Evolutionary conservation across 208 protist species (phyloP).

Genomic region (Trypanosoma brucei): DNA sequence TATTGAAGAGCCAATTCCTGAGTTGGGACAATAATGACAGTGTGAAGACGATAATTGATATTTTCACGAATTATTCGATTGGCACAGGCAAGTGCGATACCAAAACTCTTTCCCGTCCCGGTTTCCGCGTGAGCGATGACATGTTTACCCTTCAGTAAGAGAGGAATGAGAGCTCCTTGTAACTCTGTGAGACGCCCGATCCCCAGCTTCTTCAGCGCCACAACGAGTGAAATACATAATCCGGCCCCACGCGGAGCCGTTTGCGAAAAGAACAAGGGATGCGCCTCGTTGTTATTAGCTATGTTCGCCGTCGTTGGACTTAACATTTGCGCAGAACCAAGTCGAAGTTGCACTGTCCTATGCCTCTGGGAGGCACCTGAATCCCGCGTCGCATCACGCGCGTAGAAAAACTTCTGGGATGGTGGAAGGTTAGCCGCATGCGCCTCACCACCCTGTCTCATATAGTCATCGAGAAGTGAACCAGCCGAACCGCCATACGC

Average conservation of each 20-base stretch:
- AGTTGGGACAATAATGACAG: slow-evolving; percentile 80
- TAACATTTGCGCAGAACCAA: slow-evolving; percentile 80
- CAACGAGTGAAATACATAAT: slow-evolving; percentile 65
- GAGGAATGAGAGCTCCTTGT: slow-evolving; percentile 82
- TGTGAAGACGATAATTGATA: slow-evolving; percentile 88
- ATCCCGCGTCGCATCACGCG: slow-evolving; percentile 16
- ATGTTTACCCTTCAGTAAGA: slow-evolving; percentile 83
- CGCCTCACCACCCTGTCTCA: slow-evolving; percentile 29
- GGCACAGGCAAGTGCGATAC: slow-evolving; percentile 76
- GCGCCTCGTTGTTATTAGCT: slow-evolving; percentile 67
- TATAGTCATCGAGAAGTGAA: slow-evolving; percentile 51
- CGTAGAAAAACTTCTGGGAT: slow-evolving; percentile 82
- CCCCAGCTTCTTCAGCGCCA: slow-evolving; percentile 56
- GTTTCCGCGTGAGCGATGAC: slow-evolving; percentile 88
- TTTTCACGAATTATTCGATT: slow-evolving; percentile 81
- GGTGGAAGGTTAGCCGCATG: slow-evolving; percentile 64
- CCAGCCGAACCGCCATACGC: slow-evolving; percentile 51
- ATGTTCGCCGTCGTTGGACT: slow-evolving; percentile 56
- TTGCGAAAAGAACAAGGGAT: slow-evolving; percentile 83
- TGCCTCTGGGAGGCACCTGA: slow-evolving; percentile 39
- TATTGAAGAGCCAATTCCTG: slow-evolving; percentile 87
- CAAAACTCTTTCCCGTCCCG: slow-evolving; percentile 87
- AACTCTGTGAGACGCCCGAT: slow-evolving; percentile 79
- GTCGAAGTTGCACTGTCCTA: slow-evolving; percentile 54
- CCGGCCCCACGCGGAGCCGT: slow-evolving; percentile 64